Conservation (phyloP, 2,329 filamentous ascomycete genomes). For the Coleophoma cylindrospora region DNA sequence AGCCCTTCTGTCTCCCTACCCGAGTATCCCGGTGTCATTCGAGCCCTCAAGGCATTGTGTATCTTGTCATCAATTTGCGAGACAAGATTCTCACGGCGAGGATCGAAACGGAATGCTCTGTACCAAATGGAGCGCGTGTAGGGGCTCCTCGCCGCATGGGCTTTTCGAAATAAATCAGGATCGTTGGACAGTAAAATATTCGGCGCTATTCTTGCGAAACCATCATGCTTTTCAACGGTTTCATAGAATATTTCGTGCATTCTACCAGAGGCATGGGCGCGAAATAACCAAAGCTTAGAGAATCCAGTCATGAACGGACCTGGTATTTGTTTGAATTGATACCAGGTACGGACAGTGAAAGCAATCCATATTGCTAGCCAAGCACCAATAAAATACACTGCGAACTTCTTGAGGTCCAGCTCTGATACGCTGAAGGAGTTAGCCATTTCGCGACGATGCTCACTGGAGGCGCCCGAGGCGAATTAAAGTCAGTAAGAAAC, state of each 20-base stretch:
- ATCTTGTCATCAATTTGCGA: constrained; percentile 37
- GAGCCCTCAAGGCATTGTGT: constrained; percentile 35
- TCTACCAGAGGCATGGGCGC: constrained; percentile 24
- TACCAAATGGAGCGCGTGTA: constrained; percentile 39
- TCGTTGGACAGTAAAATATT: constrained; percentile 33
- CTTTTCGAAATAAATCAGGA: constrained; percentile 31
- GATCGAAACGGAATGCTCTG: constrained; percentile 42
- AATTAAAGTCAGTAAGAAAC: no score
- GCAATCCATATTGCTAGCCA: background rate
- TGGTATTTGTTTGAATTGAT: background rate
- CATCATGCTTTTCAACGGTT: constrained; percentile 30
- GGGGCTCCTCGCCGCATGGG: constrained; percentile 30
- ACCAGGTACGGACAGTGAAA: background rate
- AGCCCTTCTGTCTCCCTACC: constrained; percentile 41
- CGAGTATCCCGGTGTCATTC: constrained; percentile 47
- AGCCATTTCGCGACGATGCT: no score
- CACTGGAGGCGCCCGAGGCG: no score
- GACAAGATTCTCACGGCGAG: constrained; percentile 46
- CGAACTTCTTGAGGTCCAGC: no score
- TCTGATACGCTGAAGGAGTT: no score
- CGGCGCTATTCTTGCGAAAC: constrained; percentile 35
- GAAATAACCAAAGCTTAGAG: constrained; percentile 35
- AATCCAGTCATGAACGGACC: constrained; percentile 25
- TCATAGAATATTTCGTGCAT: constrained; percentile 31
- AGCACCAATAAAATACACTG: no score